phyloP scores from a whole-genome alignment of 352 stramenopile genomes.

The Porosira glacialis region DNA sequence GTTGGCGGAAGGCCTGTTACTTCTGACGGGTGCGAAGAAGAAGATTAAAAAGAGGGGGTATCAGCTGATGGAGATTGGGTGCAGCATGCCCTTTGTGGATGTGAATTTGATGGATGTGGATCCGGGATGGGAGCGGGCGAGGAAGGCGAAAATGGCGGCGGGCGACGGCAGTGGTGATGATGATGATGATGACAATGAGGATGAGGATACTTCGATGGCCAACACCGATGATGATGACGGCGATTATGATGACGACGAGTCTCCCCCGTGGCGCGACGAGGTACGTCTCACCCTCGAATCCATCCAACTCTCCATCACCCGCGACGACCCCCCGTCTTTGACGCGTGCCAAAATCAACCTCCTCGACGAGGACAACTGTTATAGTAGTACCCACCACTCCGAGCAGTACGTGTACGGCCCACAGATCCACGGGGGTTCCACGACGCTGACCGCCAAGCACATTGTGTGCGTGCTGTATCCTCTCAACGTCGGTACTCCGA shows the following conservation, averaged over 20 bases:
- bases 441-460: conserved; percentile 35
- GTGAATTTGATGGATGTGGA: conserved; percentile 41
- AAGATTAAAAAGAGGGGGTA: conserved; percentile 35
- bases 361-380: conserved; percentile 53
- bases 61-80: conserved; percentile 54
- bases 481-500: conserved; percentile 44
- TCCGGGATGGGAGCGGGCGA: conserved; percentile 1
- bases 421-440: conserved; percentile 39
- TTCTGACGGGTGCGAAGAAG: conserved; percentile 24
- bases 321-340: conserved; percentile 34
- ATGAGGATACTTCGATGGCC: too few species aligned
- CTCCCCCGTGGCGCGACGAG: conserved; percentile 31
- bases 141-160: background rate
- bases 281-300: conserved; percentile 42
- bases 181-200: too few species aligned
- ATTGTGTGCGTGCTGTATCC: conserved; percentile 40
- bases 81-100: conserved; percentile 41
- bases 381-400: conserved; percentile 2
- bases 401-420: conserved; percentile 36
- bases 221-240: too few species aligned
- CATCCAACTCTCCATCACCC: conserved; percentile 39
- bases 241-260: too few species aligned
- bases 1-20: conserved; percentile 42
- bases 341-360: conserved; percentile 38
- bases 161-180: too few species aligned